Evolutionary conservation across 768 basidiomycete species (phyloP), one percentile per base, ranked within the genome.

Genomic region (Zangia roseola): DNA sequence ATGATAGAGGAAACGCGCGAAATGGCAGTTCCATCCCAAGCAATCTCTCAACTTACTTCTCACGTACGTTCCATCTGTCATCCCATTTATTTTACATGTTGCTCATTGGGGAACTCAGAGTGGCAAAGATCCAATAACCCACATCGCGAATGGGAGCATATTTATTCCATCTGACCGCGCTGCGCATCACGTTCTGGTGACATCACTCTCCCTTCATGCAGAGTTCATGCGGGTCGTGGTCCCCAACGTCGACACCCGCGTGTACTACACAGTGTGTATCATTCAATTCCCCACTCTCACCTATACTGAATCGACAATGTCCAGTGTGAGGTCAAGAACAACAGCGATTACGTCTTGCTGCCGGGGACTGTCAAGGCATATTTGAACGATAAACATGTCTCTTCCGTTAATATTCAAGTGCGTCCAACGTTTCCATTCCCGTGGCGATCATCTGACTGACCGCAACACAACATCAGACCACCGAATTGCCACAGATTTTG

Each of bases 321-420:
- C 13, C 14, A 64, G 62, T 61, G 59, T 24, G 52, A 61, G 19
- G 53, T 69, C 19, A 55, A 54, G 40, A 69, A 69, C 37, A 53
- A 59, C 1, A 65, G 51, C 31, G 48, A 53, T 14, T 56, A 67
- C 9, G 38, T 62, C 13, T 39, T 69, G 16, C 53, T 65, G 4
- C 54, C 65, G 5, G 68, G 69, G n/a, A 57, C 45, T 1, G 52
- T 63, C 30, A 65, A 67, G 26, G 40, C 57, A 4, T 65, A 59
- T 49, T 35, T 67, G 45, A 63, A 69, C 53, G 58, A 60, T 13
- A 62, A 40, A 30, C 57, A 59, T 9, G 57, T 69, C 35, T 66
- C 69, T 21, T 61, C 62, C 24, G 47, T 49, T 5, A 40, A 54
- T 2, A 56, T 69, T 20, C 43, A 25, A 14, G 60, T 55, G 45